phyloP scores from a whole-genome alignment of 1,284 basidiomycete genomes.

The Takashimella tepidaria region DNA sequence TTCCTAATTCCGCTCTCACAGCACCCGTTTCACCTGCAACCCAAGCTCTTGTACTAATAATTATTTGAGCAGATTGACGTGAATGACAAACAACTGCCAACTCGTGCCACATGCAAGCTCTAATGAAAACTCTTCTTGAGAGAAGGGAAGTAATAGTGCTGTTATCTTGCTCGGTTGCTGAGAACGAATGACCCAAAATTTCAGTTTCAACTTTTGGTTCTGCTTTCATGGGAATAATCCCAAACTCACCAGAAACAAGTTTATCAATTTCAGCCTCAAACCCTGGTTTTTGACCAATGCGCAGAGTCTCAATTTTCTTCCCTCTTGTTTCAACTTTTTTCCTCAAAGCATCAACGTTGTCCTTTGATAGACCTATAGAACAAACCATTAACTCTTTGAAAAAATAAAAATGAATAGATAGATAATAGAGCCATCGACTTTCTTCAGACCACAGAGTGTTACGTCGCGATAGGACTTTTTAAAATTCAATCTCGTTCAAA shows the following conservation, averaged over 20 bases:
- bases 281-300: constrained; percentile 63
- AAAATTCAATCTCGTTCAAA: too few relatives aligned
- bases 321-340: constrained; percentile 73
- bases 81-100: constrained; percentile 81
- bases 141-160: constrained; percentile 59
- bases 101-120: constrained; percentile 88
- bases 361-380: constrained; percentile 57
- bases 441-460: too few relatives aligned
- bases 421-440: neutral
- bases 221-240: constrained; percentile 59
- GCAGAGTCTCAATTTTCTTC: constrained; percentile 67
- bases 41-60: constrained; percentile 64
- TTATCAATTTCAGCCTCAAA: constrained; percentile 79
- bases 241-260: constrained; percentile 46
- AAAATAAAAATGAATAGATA: neutral
- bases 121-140: constrained; percentile 71
- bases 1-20: constrained; percentile 57
- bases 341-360: constrained; percentile 76
- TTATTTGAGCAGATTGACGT: constrained; percentile 74
- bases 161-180: constrained; percentile 43
- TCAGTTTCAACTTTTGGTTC: constrained; percentile 56
- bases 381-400: constrained; percentile 5
- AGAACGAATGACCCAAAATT: too few relatives aligned
- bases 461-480: too few relatives aligned
- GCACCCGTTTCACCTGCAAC: constrained; percentile 66